Conservation (phyloP, 176 grass and related monocot species). For the Triticum monococcum region DNA sequence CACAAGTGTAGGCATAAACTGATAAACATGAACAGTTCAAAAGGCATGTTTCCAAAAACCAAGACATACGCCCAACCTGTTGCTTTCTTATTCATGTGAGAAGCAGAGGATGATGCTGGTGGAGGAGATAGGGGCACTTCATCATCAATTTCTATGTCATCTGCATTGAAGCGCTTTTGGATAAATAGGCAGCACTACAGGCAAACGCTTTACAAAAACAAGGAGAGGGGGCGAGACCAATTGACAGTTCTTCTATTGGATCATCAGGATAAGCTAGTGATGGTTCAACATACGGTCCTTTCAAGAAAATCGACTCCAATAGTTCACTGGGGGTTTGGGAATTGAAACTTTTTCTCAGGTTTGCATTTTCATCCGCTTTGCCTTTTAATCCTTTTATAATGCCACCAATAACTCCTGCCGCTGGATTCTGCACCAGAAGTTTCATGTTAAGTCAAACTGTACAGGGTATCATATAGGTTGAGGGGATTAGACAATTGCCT, state of each 20-base stretch:
- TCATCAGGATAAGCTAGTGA: constrained; percentile 37
- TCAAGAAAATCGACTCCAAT: constrained; percentile 72
- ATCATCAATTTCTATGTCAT: constrained; percentile 96
- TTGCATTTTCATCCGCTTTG: constrained; percentile 50
- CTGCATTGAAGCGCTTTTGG: constrained; percentile 46
- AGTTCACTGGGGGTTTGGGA: constrained; percentile 32
- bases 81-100: constrained; percentile 44
- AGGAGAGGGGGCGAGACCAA: constrained; percentile 62
- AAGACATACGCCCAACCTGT: constrained; percentile 21
- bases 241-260: constrained; percentile 63
- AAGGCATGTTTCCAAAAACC: not conserved
- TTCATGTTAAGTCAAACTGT: constrained; percentile 32
- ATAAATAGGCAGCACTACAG: constrained; percentile 28
- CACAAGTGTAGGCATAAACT: constrained; percentile 7
- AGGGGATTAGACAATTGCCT: constrained; percentile 3
- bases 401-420: constrained; percentile 70
- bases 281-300: constrained; percentile 48
- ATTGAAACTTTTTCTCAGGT: constrained; percentile 42
- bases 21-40: not conserved
- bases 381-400: constrained; percentile 87
- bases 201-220: constrained; percentile 27
- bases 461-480: not conserved
- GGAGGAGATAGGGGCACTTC: constrained; percentile 22
- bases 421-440: constrained; percentile 47
- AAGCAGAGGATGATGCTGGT: constrained; percentile 52